phyloP scores from a whole-genome alignment of 371 early-diverging fungal species.

The Batkoa obscura region DNA sequence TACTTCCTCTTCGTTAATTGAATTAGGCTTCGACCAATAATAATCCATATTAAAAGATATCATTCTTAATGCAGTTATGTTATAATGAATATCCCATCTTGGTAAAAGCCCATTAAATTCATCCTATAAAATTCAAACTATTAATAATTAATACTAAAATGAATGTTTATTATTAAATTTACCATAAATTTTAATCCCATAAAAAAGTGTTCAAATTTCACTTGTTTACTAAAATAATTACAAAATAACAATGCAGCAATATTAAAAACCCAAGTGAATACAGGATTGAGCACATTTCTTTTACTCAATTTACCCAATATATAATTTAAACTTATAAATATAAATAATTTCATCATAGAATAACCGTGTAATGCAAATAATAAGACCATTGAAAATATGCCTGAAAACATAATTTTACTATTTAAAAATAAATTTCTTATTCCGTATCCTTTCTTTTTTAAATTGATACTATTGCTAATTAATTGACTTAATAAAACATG shows the following conservation, averaged over 20 bases:
- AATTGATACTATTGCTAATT: slow-evolving; percentile 10
- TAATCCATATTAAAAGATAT: slow-evolving; percentile 84
- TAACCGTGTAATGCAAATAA: slow-evolving; percentile 40
- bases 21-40: slow-evolving; percentile 34
- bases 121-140: slow-evolving; percentile 18
- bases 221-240: slow-evolving; percentile 40
- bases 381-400: slow-evolving; percentile 37
- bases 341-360: slow-evolving; percentile 46
- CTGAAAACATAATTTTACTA: slow-evolving; percentile 20
- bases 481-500: slow-evolving; percentile 26
- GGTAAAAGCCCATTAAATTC: slow-evolving; percentile 31
- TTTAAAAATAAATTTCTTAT: slow-evolving; percentile 11
- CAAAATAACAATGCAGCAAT: slow-evolving; percentile 53
- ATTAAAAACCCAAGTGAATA: slow-evolving; percentile 58
- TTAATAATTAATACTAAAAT: background rate
- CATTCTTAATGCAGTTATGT: slow-evolving; percentile 72
- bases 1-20: background rate
- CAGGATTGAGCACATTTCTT: slow-evolving; percentile 32
- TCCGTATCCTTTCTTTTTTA: slow-evolving; percentile 11
- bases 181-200: slow-evolving; percentile 46
- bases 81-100: slow-evolving; percentile 82
- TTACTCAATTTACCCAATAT: slow-evolving; percentile 26
- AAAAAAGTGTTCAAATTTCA: slow-evolving; percentile 35
- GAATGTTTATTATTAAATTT: slow-evolving; percentile 6
- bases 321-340: slow-evolving; percentile 38